phyloP scores from a whole-genome alignment of 768 basidiomycete genomes.

The Daedaleopsis nitida region DNA sequence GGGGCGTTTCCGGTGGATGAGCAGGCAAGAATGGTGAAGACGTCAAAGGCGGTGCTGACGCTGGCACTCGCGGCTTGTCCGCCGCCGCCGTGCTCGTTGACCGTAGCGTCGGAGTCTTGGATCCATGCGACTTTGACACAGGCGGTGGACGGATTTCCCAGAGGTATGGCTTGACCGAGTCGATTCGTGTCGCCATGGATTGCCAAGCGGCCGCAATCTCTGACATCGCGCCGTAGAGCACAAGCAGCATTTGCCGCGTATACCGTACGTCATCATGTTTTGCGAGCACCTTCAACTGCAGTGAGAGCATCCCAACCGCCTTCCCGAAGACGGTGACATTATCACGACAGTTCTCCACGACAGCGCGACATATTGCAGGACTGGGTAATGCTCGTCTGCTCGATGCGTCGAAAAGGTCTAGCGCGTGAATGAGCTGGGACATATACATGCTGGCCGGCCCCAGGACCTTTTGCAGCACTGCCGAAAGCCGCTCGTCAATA shows the following conservation, averaged over 20 bases:
- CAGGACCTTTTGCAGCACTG: conserved; percentile 80
- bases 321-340: conserved; percentile 83
- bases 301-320: conserved; percentile 78
- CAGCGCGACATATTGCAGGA: conserved; percentile 67
- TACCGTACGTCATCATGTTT: conserved; percentile 83
- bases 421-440: conserved; percentile 78
- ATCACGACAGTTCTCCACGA: conserved; percentile 84
- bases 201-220: conserved; percentile 90
- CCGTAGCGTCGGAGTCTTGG: conserved; percentile 14
- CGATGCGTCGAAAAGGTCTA: conserved; percentile 89
- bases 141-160: conserved; percentile 44
- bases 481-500: conserved; percentile 79
- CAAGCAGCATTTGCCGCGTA: conserved; percentile 81
- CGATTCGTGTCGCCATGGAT: conserved; percentile 68
- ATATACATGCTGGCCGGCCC: conserved; percentile 84
- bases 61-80: conserved; percentile 19
- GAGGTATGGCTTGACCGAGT: conserved; percentile 67
- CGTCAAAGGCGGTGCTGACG: conserved; percentile 30
- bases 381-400: conserved; percentile 72
- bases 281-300: conserved; percentile 80
- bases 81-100: conserved; percentile 11
- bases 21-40: conserved; percentile 33
- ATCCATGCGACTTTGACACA: conserved; percentile 30
- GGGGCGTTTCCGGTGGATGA: conserved; percentile 16
- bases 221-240: conserved; percentile 86